A percentile compares a stretch with the other conserved stretches of the same genome.
Evolutionary conservation across 2,329 filamentous ascomycete genomes (phyloP).

Genomic region (Corinectria fuckeliana): DNA sequence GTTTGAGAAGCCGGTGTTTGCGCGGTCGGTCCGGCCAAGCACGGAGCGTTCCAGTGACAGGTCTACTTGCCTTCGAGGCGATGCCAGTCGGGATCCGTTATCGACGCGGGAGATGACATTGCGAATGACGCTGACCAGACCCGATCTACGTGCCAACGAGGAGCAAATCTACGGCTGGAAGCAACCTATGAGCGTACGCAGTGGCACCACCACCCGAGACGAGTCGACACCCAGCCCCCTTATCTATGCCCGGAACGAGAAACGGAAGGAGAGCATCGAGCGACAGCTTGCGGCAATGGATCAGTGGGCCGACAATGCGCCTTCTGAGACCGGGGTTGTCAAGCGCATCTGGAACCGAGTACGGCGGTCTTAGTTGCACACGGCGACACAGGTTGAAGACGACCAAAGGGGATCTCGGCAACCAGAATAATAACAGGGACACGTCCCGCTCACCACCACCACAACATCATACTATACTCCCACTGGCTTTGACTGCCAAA

Average conservation of each 20-base stretch:
- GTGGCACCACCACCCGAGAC: constrained; percentile 46
- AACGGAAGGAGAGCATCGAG: constrained; percentile 61
- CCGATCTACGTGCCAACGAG: constrained; percentile 81
- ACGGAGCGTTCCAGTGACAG: constrained; percentile 30
- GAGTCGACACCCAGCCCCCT: constrained; percentile 36
- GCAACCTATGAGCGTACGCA: constrained; percentile 49
- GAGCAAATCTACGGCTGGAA: constrained; percentile 76
- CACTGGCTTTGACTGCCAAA: neutral
- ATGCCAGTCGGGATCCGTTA: constrained; percentile 59
- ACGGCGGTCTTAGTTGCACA: constrained; percentile 47
- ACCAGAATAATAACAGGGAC: neutral
- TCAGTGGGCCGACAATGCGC: constrained; percentile 46
- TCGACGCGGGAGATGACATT: constrained; percentile 88
- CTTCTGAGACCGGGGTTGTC: constrained; percentile 59
- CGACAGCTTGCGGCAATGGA: constrained; percentile 61
- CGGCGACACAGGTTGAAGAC: neutral
- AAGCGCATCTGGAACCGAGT: constrained; percentile 71
- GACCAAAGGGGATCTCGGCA: neutral
- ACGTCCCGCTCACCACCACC: neutral
- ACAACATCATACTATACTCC: neutral
- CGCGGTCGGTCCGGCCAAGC: constrained; percentile 38
- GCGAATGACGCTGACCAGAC: constrained; percentile 91
- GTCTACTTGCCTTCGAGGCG: constrained; percentile 28
- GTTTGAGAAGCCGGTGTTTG: constrained; percentile 47
- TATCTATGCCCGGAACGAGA: constrained; percentile 41